Evolutionary conservation across 257 asterid species (phyloP).

Genomic region (Cordia subcordata): DNA sequence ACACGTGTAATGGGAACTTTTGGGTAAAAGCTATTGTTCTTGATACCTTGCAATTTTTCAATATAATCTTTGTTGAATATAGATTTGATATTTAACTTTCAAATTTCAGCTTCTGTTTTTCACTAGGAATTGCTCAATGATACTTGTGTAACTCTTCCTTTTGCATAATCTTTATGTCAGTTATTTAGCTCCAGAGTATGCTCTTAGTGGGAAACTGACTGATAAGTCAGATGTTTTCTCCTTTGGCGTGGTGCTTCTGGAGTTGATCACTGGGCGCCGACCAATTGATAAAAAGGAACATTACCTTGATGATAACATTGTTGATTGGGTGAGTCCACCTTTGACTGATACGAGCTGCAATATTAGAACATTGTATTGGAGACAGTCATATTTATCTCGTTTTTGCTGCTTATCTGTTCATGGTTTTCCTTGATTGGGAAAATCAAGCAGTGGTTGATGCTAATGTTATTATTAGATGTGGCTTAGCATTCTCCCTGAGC

Average conservation of each 20-base stretch:
- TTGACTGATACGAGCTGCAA: background rate
- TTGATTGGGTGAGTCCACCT: conserved; percentile 72
- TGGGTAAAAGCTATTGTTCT: conserved; percentile 42
- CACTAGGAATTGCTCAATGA: background rate
- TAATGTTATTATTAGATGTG: no score
- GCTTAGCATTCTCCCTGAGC: no score
- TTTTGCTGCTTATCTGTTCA: background rate
- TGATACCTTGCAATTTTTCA: conserved; percentile 8
- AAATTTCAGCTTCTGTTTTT: background rate
- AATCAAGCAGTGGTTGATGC: no score
- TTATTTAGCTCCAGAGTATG: conserved; percentile 92
- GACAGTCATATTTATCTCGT: background rate
- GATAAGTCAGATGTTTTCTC: conserved; percentile 88
- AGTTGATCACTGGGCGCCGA: conserved; percentile 82
- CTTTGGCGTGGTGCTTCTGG: conserved; percentile 85
- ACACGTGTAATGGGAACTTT: conserved; percentile 97
- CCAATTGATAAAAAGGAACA: conserved; percentile 77
- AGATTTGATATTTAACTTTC: background rate
- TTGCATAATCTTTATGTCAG: conserved; percentile 31
- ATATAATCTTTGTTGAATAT: background rate
- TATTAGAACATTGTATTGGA: background rate
- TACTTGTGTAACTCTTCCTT: background rate
- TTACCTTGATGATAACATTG: conserved; percentile 80
- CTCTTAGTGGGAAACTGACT: conserved; percentile 85
- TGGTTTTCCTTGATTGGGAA: no score